A percentile compares a stretch with the other conserved stretches of the same genome.
These are phyloP conservation scores for Chalaropsis ovoidea DNA, from an alignment of 2,329 filamentous ascomycete species.

Conservation along the genomic window DNA sequence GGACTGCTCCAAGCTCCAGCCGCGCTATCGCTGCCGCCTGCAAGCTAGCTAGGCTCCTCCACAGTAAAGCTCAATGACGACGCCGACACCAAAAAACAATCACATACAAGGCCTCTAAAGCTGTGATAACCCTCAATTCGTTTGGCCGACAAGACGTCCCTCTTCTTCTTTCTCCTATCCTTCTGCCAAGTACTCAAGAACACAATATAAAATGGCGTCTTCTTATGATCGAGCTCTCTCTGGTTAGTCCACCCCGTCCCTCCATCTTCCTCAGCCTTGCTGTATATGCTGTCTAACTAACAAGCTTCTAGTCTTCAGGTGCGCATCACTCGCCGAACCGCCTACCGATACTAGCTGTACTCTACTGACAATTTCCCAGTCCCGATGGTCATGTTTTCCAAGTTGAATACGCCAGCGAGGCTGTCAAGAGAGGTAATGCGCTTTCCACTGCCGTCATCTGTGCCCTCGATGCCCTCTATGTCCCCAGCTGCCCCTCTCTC, in stretches of 20 bases:
- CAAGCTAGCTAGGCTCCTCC: slow-evolving; percentile 11
- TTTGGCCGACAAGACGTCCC: background rate
- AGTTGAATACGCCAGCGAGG: slow-evolving; percentile 97
- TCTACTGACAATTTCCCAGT: slow-evolving; percentile 49
- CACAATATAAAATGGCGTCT: slow-evolving; percentile 57
- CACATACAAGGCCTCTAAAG: background rate
- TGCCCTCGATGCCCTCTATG: slow-evolving; percentile 16
- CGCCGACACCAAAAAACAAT: background rate
- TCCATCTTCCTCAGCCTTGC: slow-evolving; percentile 29
- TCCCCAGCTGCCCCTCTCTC: slow-evolving; percentile 12
- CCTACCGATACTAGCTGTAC: slow-evolving; percentile 36
- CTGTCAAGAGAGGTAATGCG: slow-evolving; percentile 79
- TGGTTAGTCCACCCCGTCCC: slow-evolving; percentile 54
- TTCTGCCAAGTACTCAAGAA: background rate
- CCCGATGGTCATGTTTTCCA: slow-evolving; percentile 99
- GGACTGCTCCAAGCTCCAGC: slow-evolving; percentile 9
- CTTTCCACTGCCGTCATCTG: slow-evolving; percentile 28
- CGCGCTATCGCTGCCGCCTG: slow-evolving; percentile 13
- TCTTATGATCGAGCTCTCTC: slow-evolving; percentile 99
- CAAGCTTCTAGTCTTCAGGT: slow-evolving; percentile 68
- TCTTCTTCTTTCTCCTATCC: background rate
- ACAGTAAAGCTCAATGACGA: slow-evolving; percentile 9
- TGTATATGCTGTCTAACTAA: slow-evolving; percentile 35
- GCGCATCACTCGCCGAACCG: slow-evolving; percentile 30
- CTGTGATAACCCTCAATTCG: background rate